Percentiles rank a stretch among this genome's conserved stretches.
phyloP scores from a whole-genome alignment of 176 grass and related monocot species.

The Musa acuminata region DNA sequence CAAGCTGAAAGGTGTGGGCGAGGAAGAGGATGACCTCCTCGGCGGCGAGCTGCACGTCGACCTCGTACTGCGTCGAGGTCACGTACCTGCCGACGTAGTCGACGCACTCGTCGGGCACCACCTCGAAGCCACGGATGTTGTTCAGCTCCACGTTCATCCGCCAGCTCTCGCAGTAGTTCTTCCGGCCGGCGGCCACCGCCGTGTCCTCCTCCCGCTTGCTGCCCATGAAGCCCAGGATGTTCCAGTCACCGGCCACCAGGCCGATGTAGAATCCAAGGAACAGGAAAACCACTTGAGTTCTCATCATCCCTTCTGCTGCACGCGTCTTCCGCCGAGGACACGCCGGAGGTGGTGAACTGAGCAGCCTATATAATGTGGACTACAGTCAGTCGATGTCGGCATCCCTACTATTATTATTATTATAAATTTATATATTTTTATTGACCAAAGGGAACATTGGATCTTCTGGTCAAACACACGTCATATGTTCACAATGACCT shows the following conservation, averaged over 20 bases:
- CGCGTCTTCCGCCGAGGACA: too few relatives aligned
- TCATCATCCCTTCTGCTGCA: too few relatives aligned
- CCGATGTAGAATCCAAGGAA: not conserved
- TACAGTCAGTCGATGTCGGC: too few relatives aligned
- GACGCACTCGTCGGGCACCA: slow-evolving; percentile 6
- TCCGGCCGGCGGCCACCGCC: not conserved
- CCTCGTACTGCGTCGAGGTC: slow-evolving; percentile 14
- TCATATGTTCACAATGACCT: too few relatives aligned
- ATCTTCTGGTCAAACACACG: too few relatives aligned
- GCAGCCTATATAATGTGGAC: too few relatives aligned
- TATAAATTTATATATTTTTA: too few relatives aligned
- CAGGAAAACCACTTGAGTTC: too few relatives aligned
- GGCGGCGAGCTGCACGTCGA: slow-evolving; percentile 14
- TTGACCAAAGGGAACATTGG: too few relatives aligned
- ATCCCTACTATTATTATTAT: too few relatives aligned
- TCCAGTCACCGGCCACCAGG: slow-evolving; percentile 13
- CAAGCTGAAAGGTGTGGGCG: not conserved
- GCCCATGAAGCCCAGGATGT: slow-evolving; percentile 11
- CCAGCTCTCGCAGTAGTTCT: slow-evolving; percentile 22
- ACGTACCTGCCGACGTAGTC: slow-evolving; percentile 8
- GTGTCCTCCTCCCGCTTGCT: not conserved
- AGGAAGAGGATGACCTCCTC: slow-evolving; percentile 10
- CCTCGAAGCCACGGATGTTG: slow-evolving; percentile 20
- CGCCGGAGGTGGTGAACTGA: too few relatives aligned
- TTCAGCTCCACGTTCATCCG: slow-evolving; percentile 21